Base-by-base conservation (phyloP, 495 filamentous ascomycete genomes). In the Chaetomium cochliodes region DNA sequence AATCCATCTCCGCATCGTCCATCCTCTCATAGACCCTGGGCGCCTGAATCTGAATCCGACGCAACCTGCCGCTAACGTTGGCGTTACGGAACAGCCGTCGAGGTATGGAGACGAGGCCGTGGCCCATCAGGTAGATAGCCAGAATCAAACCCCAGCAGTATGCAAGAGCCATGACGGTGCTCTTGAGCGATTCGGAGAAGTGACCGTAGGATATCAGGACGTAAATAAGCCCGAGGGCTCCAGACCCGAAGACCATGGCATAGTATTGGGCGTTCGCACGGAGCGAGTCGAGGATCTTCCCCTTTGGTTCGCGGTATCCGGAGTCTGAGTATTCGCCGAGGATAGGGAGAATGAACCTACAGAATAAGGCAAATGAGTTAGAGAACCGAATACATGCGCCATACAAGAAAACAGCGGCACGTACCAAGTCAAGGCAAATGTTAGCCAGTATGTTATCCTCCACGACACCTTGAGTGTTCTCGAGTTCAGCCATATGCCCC, bases 91-190 rank as follows among this genome's bases (percentile, higher is more conserved):
- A 88, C 1, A 98, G 76, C 20, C 84, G 83, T 68, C 93, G 84
- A 7, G 94, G 94, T 53, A 98, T 89, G 15, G 94, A 88, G 49
- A 98, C 94, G 44, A 98, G 80, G 12, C 94, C 94, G 69, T 98
- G 93, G 8, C 94, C 94, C 94, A 98, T 97, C 23, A 98, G 82
- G 71, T 93, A 96, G 62, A 98, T 97, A 18, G 92, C 94, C 62
- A 97, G 80, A 3, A 92, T 79, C 68, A 98, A 81, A 65, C 92
- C 92, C 89, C 92, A 98, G 67, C 91, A 89, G 76, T 98, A 97
- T 39, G 92, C 92, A 60, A 97, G 79, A 25, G 94, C 94, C 87
- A 98, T 94, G 66, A 94, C 82, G 30, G 96, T 79, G 50, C 86
- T 88, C 78, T 96, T 94, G 58, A 97, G 85, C 25, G 80, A 79